phyloP scores from a whole-genome alignment of 208 protist species.

The Lotmaria passim region DNA sequence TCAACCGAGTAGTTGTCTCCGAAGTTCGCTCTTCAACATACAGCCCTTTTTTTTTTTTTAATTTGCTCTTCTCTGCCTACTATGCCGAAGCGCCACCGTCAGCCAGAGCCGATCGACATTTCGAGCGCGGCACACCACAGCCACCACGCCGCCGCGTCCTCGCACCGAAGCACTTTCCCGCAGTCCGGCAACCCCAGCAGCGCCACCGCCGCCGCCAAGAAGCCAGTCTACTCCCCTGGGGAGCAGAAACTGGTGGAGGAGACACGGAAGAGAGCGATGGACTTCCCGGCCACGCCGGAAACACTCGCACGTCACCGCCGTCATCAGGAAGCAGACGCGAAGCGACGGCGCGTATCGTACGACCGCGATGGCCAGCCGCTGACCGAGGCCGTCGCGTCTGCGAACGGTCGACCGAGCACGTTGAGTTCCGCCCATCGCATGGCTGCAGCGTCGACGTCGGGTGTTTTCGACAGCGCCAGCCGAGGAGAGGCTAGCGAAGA shows the following conservation, averaged over 20 bases:
- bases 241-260: slow-evolving; percentile 30
- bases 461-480: background rate
- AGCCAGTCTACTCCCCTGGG: slow-evolving; percentile 21
- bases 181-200: background rate
- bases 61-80: background rate
- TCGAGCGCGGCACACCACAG: slow-evolving; percentile 17
- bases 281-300: slow-evolving; percentile 43
- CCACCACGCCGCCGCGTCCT: background rate
- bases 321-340: slow-evolving; percentile 24
- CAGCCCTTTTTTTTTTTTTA: slow-evolving; percentile 6
- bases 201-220: too few relatives aligned
- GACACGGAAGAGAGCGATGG: slow-evolving; percentile 20
- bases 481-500: background rate
- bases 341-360: slow-evolving; percentile 20
- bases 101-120: slow-evolving; percentile 65
- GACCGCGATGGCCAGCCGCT: slow-evolving; percentile 31
- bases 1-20: too few relatives aligned
- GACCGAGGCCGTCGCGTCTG: background rate
- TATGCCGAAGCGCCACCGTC: slow-evolving; percentile 84
- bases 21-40: too few relatives aligned
- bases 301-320: slow-evolving; percentile 24
- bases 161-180: background rate
- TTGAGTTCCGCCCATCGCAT: background rate
- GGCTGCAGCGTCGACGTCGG: background rate
- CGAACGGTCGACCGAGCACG: background rate